Conservation (phyloP, 257 asterid species). For the Rubia yunnanensis region DNA sequence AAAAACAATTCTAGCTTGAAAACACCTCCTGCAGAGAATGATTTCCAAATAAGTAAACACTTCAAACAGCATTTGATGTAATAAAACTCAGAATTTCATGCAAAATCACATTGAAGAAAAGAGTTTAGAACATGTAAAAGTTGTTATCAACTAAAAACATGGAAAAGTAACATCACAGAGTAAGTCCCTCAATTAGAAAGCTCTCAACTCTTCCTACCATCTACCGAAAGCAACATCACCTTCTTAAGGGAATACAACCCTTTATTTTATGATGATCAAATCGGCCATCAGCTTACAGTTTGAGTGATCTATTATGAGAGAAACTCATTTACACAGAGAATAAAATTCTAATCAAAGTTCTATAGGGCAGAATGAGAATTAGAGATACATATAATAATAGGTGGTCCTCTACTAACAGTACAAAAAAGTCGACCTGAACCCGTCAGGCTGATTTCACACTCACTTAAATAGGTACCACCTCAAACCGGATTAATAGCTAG, state of each 20-base stretch:
- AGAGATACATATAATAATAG: no score
- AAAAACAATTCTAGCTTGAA: conserved; percentile 93
- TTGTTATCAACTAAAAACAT: neutral
- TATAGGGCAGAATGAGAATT: no score
- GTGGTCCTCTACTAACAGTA: no score
- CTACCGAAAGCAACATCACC: neutral
- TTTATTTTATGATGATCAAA: no score
- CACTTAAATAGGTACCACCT: no score
- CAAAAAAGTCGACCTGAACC: no score
- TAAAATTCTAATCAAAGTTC: no score
- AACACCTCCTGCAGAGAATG: conserved; percentile 67
- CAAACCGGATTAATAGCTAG: no score
- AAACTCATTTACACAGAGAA: no score
- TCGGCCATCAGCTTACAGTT: no score
- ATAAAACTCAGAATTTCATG: neutral
- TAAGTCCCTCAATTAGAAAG: neutral
- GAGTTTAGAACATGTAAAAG: neutral
- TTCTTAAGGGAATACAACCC: neutral
- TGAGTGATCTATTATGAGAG: no score
- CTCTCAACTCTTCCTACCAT: neutral
- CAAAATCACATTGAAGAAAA: neutral
- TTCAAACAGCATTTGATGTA: neutral
- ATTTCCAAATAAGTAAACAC: conserved; percentile 4
- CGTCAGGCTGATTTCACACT: no score
- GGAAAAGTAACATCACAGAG: neutral